These are phyloP conservation scores for Phialocephala sp. DNA, from an alignment of 2,329 filamentous ascomycete genomes.

Conservation along the genomic window DNA sequence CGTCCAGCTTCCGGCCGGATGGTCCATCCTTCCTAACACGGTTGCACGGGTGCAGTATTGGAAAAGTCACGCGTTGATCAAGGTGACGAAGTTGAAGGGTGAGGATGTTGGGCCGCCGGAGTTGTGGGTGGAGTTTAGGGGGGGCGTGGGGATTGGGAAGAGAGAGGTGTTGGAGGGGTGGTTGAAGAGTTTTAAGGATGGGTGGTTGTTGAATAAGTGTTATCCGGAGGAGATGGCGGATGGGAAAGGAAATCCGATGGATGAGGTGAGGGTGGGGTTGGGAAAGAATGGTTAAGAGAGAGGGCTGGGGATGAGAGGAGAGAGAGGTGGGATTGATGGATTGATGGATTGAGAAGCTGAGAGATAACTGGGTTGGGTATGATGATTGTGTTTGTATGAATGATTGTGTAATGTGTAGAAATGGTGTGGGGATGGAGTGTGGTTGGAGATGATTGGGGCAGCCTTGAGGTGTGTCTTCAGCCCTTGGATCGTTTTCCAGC, in stretches of 20 bases:
- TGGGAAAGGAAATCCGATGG: not conserved
- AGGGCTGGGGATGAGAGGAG: not conserved
- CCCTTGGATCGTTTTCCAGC: too few species aligned
- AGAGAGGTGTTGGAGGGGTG: not conserved
- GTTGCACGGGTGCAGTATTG: not conserved
- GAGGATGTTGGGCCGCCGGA: not conserved
- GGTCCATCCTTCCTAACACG: not conserved
- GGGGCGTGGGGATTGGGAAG: not conserved
- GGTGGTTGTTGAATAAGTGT: not conserved
- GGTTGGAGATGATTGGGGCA: too few species aligned
- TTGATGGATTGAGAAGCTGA: not conserved
- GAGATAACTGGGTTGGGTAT: not conserved
- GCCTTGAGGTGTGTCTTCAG: too few species aligned
- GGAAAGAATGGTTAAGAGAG: not conserved
- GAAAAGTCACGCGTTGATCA: not conserved
- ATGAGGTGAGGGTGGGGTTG: not conserved
- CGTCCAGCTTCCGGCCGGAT: not conserved
- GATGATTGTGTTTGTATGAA: not conserved
- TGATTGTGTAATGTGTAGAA: not conserved
- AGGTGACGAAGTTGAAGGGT: not conserved
- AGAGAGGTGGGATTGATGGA: not conserved
- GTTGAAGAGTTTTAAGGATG: not conserved
- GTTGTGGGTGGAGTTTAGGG: not conserved
- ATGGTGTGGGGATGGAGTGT: not conserved
- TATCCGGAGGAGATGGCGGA: not conserved